Evolutionary conservation across 1,139 yeast species (phyloP), one percentile per base, ranked within the genome.

Genomic region (Lizanozyma gosingica): DNA sequence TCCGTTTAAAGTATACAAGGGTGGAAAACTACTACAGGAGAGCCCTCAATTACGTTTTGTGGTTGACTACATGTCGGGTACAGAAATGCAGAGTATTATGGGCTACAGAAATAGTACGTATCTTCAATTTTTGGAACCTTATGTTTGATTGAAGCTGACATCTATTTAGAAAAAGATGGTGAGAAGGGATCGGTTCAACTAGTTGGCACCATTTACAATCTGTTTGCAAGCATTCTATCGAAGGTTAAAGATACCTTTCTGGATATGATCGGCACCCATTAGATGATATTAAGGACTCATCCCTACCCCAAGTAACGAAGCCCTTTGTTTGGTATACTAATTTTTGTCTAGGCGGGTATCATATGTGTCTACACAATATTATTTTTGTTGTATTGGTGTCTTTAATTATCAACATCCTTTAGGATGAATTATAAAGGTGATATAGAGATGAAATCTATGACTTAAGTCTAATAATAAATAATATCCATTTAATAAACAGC

Each of bases 1-100:
- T 14, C 48, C 48, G 3, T 59, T 37, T 43, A 48, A 51, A 17
- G 55, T 65, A 2, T 48, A 48, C 15, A 54, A 51, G 11, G 29
- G 29, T 11, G 29, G 29, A 6, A 22, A 11, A 6, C 6, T 22
- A 11, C 29, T 22, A 6, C 29, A 6, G 29, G 11, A 22, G 29
- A 22, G 11, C 11, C 29, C 29, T 22, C 9, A 22, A 22, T 22
- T 22, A 6, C 6, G 29, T 11, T 43, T 49, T 9, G 47, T 48
- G 4, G 46, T 54, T 17, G 64, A 63, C 41, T 46, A 56, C 36
- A 42, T 45, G 41, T 45, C 56, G 14, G 54, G 54, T 16, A 18
- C 45, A 18, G 50, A 46, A 33, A 35, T 45, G 6, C 36, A 15
- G 15, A 43, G 43, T 35, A 38, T 41, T 9, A 39, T 39, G 11